A percentile compares a stretch with the other conserved stretches of the same genome.
Evolutionary conservation across 106 monocot species (phyloP).

Genomic region (Apostasia ramifera): DNA sequence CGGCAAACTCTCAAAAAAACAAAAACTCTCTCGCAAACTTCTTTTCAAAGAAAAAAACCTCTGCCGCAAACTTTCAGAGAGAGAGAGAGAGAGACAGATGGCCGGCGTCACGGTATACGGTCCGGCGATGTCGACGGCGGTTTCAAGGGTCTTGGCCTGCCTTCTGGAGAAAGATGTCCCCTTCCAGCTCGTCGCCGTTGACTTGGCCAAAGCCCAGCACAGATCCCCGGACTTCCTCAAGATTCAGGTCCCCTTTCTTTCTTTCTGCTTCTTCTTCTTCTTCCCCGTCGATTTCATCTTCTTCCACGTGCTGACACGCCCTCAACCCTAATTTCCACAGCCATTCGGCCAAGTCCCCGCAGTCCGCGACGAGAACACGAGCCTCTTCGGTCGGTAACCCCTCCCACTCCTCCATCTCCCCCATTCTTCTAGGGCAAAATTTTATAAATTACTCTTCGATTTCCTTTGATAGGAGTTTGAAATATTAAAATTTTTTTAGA

Average conservation of each 20-base stretch:
- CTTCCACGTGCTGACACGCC: neutral
- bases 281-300: neutral
- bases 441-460: too few relatives aligned
- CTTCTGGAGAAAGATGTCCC: conserved; percentile 80
- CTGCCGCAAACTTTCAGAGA: too few relatives aligned
- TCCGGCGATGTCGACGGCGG: conserved; percentile 57
- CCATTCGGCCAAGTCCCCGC: conserved; percentile 66
- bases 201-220: conserved; percentile 87
- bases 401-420: neutral
- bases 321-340: conserved; percentile 8
- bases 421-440: neutral
- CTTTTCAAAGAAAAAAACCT: too few relatives aligned
- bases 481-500: too few relatives aligned
- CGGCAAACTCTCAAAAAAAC: too few relatives aligned
- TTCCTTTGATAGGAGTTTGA: too few relatives aligned
- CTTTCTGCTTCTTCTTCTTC: too few relatives aligned
- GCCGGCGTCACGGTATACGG: conserved; percentile 63
- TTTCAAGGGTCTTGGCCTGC: conserved; percentile 75
- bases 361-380: conserved; percentile 35
- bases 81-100: conserved; percentile 17
- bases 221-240: conserved; percentile 67
- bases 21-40: too few relatives aligned
- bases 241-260: conserved; percentile 26
- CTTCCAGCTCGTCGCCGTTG: conserved; percentile 58
- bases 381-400: conserved; percentile 47